Conservation (phyloP, 1,284 basidiomycete genomes). For the Xerocomus nothofagi region DNA sequence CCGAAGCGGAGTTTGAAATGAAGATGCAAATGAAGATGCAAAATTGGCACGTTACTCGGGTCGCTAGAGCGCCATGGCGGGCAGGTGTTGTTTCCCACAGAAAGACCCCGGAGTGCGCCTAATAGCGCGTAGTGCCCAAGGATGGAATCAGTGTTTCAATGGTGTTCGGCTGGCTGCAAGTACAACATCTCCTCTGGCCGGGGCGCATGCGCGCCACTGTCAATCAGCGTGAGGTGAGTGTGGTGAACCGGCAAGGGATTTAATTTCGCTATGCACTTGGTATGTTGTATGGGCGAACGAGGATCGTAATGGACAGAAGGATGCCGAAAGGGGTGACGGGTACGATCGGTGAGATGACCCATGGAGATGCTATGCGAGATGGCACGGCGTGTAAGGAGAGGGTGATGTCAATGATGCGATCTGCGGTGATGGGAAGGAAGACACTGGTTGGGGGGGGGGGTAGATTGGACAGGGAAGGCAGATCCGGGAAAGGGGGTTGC, state of each 20-base stretch:
- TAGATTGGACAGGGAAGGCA: background rate
- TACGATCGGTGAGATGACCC: constrained; percentile 1
- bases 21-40: background rate
- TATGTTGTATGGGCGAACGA: background rate
- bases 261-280: no score
- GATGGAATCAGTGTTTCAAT: background rate
- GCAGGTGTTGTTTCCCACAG: constrained; percentile 1
- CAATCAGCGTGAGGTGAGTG: background rate
- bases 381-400: background rate
- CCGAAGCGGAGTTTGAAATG: constrained; percentile 11
- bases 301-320: background rate
- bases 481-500: background rate
- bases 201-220: constrained; percentile 7
- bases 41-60: constrained; percentile 5
- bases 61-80: constrained; percentile 2
- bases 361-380: constrained; percentile 6
- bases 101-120: constrained; percentile 8
- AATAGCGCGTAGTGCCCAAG: constrained; percentile 6
- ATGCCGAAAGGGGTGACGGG: background rate
- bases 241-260: background rate
- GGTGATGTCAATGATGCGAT: constrained; percentile 23
- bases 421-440: constrained; percentile 14
- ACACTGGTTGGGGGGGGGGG: background rate
- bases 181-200: no score
- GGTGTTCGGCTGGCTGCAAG: background rate